These are phyloP conservation scores for Corylus heterophylla DNA, from an alignment of 306 rosid genomes.

Conservation along the genomic window DNA sequence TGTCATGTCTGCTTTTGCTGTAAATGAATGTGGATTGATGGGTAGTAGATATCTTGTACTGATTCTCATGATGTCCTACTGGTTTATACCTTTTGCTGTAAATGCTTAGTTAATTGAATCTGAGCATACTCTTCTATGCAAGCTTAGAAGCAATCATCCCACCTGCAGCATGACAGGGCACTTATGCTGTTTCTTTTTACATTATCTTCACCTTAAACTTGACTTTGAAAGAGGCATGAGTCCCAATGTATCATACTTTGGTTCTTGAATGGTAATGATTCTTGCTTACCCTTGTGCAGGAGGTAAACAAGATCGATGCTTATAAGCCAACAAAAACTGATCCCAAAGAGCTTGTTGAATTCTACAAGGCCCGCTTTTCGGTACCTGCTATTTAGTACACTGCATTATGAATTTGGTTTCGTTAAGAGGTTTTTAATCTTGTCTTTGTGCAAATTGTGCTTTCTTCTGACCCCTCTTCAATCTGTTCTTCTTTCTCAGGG, in stretches of 20 bases:
- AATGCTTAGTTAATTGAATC: neutral
- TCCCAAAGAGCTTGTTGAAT: slow-evolving; percentile 42
- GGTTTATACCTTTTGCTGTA: neutral
- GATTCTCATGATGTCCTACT: neutral
- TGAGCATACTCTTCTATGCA: slow-evolving; percentile 4
- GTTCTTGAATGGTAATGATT: slow-evolving; percentile 16
- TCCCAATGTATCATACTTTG: neutral
- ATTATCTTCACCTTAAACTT: neutral
- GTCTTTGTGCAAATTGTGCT: neutral
- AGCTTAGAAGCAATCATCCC: slow-evolving; percentile 6
- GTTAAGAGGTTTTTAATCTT: neutral
- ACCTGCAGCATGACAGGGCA: neutral
- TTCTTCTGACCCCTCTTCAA: neutral
- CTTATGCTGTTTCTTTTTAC: neutral
- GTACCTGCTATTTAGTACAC: slow-evolving; percentile 28
- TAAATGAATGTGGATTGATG: neutral
- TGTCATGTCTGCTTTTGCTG: neutral
- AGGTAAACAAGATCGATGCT: slow-evolving; percentile 61
- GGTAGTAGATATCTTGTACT: neutral
- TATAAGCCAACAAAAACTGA: slow-evolving; percentile 57
- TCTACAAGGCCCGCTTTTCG: slow-evolving; percentile 53
- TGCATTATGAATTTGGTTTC: neutral
- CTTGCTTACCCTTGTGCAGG: slow-evolving; percentile 39
- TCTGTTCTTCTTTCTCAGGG: slow-evolving; percentile 31
- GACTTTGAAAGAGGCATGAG: neutral